Evolutionary conservation across 208 protist genomes (phyloP).

Genomic region (Trypanosoma scelopori): DNA sequence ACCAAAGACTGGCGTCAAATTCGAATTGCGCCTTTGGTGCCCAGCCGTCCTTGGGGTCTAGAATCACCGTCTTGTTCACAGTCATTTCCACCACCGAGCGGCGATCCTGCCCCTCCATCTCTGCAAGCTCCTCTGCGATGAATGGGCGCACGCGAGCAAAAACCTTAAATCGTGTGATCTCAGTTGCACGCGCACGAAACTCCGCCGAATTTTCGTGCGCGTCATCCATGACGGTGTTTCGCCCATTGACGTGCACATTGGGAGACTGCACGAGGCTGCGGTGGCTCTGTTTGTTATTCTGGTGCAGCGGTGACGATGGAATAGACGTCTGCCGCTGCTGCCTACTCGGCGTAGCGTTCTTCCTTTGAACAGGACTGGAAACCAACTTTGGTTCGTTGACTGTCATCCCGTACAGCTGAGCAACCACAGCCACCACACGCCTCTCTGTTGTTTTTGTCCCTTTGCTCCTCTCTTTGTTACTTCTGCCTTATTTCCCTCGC

Average conservation of each 20-base stretch:
- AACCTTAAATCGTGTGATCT: slow-evolving; percentile 89
- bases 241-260: slow-evolving; percentile 22
- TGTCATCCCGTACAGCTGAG: slow-evolving; percentile 2
- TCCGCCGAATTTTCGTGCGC: slow-evolving; percentile 65
- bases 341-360: slow-evolving; percentile 1
- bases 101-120: slow-evolving; percentile 83
- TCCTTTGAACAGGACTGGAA: slow-evolving; percentile 29
- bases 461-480: no score
- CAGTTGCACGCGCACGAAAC: slow-evolving; percentile 76
- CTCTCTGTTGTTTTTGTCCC: no score
- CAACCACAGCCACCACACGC: no score
- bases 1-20: slow-evolving; percentile 90
- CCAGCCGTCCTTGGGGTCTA: slow-evolving; percentile 86
- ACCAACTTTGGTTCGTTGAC: slow-evolving; percentile 69
- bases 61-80: slow-evolving; percentile 81
- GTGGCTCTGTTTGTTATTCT: slow-evolving; percentile 13
- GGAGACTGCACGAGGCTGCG: not conserved
- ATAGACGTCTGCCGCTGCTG: slow-evolving; percentile 9
- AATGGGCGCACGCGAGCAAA: slow-evolving; percentile 86
- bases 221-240: slow-evolving; percentile 42
- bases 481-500: no score
- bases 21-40: slow-evolving; percentile 88
- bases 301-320: slow-evolving; percentile 6
- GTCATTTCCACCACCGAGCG: slow-evolving; percentile 90
- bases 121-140: slow-evolving; percentile 84